Conservation (phyloP, 2,329 filamentous ascomycete species). For the Cladophialophora bantiana region DNA sequence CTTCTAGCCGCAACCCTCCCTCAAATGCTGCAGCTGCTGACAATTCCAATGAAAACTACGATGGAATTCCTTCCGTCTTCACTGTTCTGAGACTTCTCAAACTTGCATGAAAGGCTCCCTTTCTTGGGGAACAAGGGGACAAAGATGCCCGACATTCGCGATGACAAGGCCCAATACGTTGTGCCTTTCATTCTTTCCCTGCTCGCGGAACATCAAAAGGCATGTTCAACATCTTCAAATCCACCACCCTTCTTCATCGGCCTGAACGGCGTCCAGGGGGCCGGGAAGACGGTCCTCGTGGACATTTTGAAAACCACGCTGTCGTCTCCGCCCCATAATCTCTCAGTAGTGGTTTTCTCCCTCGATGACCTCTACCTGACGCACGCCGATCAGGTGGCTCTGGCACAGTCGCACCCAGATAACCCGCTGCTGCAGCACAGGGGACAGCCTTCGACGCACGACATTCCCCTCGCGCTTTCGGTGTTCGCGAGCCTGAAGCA, state of each 20-base stretch:
- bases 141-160: constrained; percentile 63
- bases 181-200: constrained; percentile 76
- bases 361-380: constrained; percentile 90
- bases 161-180: constrained; percentile 80
- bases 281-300: constrained; percentile 90
- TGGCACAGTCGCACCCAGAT: constrained; percentile 69
- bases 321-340: constrained; percentile 61
- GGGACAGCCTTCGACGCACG: constrained; percentile 85
- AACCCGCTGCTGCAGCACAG: constrained; percentile 82
- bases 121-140: background rate
- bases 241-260: constrained; percentile 80
- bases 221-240: constrained; percentile 46
- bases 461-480: constrained; percentile 67
- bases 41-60: background rate
- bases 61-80: background rate
- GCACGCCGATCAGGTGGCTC: constrained; percentile 69
- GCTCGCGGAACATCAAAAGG: constrained; percentile 60
- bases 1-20: constrained; percentile 7
- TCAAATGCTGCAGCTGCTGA: background rate
- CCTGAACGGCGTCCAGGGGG: constrained; percentile 89
- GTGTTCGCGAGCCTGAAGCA: constrained; percentile 68
- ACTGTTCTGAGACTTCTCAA: background rate
- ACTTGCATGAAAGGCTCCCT: background rate
- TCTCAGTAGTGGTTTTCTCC: constrained; percentile 74
- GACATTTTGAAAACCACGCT: constrained; percentile 69